Base-by-base conservation (phyloP, 805 yeast genomes). In the Candida takata region DNA sequence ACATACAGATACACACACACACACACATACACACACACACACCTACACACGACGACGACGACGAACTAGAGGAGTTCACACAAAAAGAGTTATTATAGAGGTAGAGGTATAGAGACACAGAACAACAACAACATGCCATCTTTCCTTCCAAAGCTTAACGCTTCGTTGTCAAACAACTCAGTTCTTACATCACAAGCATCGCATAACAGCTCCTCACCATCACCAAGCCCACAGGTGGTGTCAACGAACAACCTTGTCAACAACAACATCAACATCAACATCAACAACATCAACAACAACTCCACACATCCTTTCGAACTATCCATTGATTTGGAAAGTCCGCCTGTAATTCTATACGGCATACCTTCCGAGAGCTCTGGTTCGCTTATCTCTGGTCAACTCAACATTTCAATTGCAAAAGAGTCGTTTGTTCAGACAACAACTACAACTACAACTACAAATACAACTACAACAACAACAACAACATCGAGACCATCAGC, bases 311-410 rank as follows among this genome's bases (percentile, higher is more conserved):
- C 72, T 1, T 57, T 72, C 24, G 64, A 70, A 24, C 58, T 84
- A 10, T 54, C 77, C 1, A 69, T 88, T 24, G 67, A 69, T 26
- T 64, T 92, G 16, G 99, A 92, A 54, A 80, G 94, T 2, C 97
- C 97, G 2, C 98, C 99, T 0, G 69, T 88, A 26, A 74, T 85
- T 31, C 62, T 92, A 37, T 90, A 84, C 52, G 98, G 98, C 0
- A 60, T 70, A 1, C 82, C 88, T 3, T 57, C 61, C 8, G 92
- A 84, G 40, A 77, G 92, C 2, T 70, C 94, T 0, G 98, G 99
- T 1, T 82, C 95, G 5, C 68, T 90, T 17, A 62, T 92, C 24
- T 76, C 87, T 24, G 99, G 99, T 0, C 64, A 85, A 8, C 61
- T 92, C 32, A 70, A 70, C 25, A 60, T 92, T 31, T 72, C 70